Percentiles rank a stretch among this genome's conserved stretches.
phyloP scores from a whole-genome alignment of 2,329 filamentous ascomycete species.

The Diaporthe citrichinensis region DNA sequence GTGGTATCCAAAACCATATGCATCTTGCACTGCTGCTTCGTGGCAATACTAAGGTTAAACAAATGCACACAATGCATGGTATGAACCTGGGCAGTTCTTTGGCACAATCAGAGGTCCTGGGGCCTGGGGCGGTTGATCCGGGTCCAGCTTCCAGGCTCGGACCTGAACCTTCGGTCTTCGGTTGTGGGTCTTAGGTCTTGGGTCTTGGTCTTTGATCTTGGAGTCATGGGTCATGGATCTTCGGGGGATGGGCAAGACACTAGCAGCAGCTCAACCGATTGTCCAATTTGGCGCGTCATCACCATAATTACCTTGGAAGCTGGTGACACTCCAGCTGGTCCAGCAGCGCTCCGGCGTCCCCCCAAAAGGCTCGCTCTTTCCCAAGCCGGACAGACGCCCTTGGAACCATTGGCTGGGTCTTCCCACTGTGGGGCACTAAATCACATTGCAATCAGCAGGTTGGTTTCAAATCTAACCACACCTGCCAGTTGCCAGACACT shows the following conservation, averaged over 20 bases:
- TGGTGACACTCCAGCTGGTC: conserved; percentile 13
- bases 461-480: conserved; percentile 20
- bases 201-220: neutral
- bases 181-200: neutral
- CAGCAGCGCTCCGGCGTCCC: neutral
- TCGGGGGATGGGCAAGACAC: neutral
- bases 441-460: conserved; percentile 21
- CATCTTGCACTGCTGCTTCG: neutral
- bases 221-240: conserved; percentile 3
- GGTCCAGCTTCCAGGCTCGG: neutral
- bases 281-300: conserved; percentile 1
- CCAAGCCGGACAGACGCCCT: conserved; percentile 1
- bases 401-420: conserved; percentile 13
- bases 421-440: conserved; percentile 26
- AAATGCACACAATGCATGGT: neutral
- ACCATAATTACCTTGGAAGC: neutral
- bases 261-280: conserved; percentile 3
- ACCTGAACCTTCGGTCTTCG: conserved; percentile 10
- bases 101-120: no score
- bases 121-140: neutral
- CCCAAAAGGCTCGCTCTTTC: conserved; percentile 9
- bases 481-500: neutral
- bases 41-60: neutral
- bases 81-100: no score
- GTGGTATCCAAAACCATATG: neutral